Conservation (phyloP, 2,329 filamentous ascomycete species). For the Colletotrichum horii region DNA sequence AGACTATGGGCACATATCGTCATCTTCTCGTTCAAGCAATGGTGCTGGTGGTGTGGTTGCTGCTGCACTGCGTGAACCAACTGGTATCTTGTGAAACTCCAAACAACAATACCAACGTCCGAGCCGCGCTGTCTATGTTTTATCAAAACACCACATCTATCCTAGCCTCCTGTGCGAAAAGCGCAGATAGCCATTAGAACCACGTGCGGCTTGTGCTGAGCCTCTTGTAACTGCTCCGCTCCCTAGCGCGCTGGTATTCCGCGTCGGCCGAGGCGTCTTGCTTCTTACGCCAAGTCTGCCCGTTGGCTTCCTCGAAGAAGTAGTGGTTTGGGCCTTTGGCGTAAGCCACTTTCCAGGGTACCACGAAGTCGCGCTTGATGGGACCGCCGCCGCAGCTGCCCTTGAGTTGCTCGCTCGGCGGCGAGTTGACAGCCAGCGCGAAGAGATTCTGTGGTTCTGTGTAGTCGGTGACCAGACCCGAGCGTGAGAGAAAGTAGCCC, state of each 20-base stretch:
- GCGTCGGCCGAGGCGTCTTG: conserved; percentile 4
- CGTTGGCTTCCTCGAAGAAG: conserved; percentile 44
- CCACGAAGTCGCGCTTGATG: conserved; percentile 36
- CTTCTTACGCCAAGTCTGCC: conserved; percentile 25
- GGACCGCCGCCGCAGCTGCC: conserved; percentile 45
- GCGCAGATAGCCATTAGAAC: conserved; percentile 37
- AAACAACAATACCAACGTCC: background rate
- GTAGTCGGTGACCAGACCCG: conserved; percentile 76
- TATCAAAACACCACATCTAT: background rate
- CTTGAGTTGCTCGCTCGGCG: conserved; percentile 39
- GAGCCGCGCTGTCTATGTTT: background rate
- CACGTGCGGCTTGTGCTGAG: conserved; percentile 35
- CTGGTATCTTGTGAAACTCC: conserved; percentile 5
- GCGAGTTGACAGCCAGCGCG: conserved; percentile 69
- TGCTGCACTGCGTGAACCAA: background rate
- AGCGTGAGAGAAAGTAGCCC: conserved; percentile 59
- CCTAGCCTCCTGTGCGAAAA: background rate
- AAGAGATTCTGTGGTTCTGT: conserved; percentile 81
- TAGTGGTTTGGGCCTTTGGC: conserved; percentile 44
- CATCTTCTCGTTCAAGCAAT: background rate
- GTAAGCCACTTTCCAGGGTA: conserved; percentile 48
- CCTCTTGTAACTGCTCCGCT: conserved; percentile 29
- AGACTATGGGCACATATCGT: background rate
- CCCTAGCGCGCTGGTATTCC: conserved; percentile 1
- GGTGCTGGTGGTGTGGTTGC: background rate